Base-by-base conservation (phyloP, 768 basidiomycete species). In the Lentinus tigrinus region DNA sequence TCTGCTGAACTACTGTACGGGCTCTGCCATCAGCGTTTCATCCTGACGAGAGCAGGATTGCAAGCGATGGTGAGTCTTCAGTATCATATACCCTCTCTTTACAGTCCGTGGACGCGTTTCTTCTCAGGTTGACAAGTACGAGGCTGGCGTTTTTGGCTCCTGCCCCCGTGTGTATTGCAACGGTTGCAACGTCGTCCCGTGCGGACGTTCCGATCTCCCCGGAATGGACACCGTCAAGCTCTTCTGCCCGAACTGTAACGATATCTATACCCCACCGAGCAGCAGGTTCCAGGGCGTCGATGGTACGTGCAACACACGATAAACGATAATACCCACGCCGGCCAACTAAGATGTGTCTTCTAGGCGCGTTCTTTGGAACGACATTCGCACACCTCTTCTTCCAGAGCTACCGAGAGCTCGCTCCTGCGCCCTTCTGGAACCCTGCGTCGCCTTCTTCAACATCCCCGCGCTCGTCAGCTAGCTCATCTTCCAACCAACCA, bases 341-440 rank as follows among this genome's bases (percentile, higher is more conserved):
- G 1, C 61, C 38, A 62, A 11, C 31, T 31, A 31, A 31, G 7
- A 7, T 31, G 7, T 6, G 31, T 31, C 66, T 56, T 59, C 36
- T 61, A 98, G 95, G 96, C 61, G 97, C 97, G 11, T 99, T 98
- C 77, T 99, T 99, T 77, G 97, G 97, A 21, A 98, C 96, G 0
- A 98, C 96, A n/a, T 99, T 99, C 72, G 81, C 95, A 1, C 95
- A 98, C 68, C 81, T 99, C 24, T 96, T 98, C 77, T 98, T 98
- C 82, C 95, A 98, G 70, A 95, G 91, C 61, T 98, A 96, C 76
- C 91, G 92, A 24, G 94, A 96, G 70, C 83, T 95, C n/a, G 86
- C 93, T 9, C 91, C 95, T 0, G 92, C 93, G 24, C 93, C 95
- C 2, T 98, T 94, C 76, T 95, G 85, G 84, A 91, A 89, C 63